Evolutionary conservation across 1,284 basidiomycete species (phyloP).

Genomic region (Quambalaria eucalypti): DNA sequence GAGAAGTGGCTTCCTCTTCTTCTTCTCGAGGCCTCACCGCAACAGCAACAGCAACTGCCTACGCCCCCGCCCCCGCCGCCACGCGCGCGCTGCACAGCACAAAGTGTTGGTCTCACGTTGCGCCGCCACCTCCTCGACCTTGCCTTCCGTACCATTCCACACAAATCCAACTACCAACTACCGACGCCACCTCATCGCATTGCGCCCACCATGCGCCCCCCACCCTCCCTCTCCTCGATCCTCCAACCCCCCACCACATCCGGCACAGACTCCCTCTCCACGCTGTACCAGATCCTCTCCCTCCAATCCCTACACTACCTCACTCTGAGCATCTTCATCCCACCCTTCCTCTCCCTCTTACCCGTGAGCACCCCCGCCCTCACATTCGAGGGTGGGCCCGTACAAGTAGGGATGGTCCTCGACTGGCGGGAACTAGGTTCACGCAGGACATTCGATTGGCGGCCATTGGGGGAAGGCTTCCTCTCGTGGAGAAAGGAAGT

Average conservation of each 20-base stretch:
- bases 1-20: neutral
- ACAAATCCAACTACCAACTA: too few relatives aligned
- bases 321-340: conserved; percentile 70
- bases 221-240: too few relatives aligned
- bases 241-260: neutral
- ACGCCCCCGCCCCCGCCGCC: too few relatives aligned
- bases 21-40: neutral
- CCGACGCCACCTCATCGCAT: too few relatives aligned
- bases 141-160: too few relatives aligned
- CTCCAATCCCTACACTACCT: conserved; percentile 88
- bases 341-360: conserved; percentile 66
- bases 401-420: conserved; percentile 84
- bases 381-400: conserved; percentile 72
- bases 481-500: conserved; percentile 5
- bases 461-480: neutral
- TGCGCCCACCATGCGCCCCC: neutral
- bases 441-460: conserved; percentile 56
- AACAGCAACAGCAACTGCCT: too few relatives aligned
- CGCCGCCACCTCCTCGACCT: too few relatives aligned
- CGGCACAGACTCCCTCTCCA: neutral
- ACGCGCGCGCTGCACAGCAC: too few relatives aligned
- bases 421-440: conserved; percentile 94
- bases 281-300: conserved; percentile 64
- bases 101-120: too few relatives aligned
- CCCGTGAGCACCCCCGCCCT: conserved; percentile 47